phyloP scores from a whole-genome alignment of 768 basidiomycete genomes.

The Pholiota conissans region DNA sequence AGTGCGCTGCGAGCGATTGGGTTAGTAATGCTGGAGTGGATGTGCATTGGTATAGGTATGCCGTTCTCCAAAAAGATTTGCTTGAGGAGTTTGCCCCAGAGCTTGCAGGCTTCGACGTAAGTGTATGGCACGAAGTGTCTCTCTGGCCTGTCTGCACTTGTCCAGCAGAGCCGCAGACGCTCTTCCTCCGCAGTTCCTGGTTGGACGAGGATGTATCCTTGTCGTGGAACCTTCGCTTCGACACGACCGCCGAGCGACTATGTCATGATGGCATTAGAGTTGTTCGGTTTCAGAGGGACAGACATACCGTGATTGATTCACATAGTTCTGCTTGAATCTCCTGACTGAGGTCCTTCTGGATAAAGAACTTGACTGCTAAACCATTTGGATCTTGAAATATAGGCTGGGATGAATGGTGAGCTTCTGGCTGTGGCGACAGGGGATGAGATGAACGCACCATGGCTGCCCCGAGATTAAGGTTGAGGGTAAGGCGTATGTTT shows the following conservation, averaged over 20 bases:
- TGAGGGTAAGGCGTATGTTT: slow-evolving; percentile 38
- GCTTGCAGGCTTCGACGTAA: slow-evolving; percentile 83
- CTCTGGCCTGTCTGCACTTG: slow-evolving; percentile 65
- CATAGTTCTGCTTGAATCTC: slow-evolving; percentile 71
- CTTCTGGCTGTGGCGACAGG: not conserved
- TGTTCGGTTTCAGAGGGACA: not conserved
- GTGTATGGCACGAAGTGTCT: slow-evolving; percentile 80
- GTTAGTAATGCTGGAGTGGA: slow-evolving; percentile 80
- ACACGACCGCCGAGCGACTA: slow-evolving; percentile 77
- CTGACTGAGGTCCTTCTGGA: slow-evolving; percentile 74
- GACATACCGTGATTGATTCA: slow-evolving; percentile 68
- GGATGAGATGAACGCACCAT: slow-evolving; percentile 17
- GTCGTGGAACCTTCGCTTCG: slow-evolving; percentile 75
- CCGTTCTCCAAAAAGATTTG: slow-evolving; percentile 76
- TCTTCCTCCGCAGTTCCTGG: slow-evolving; percentile 69
- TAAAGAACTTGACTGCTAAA: slow-evolving; percentile 78
- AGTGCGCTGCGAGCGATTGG: slow-evolving; percentile 68
- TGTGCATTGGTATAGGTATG: slow-evolving; percentile 70
- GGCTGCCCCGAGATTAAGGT: slow-evolving; percentile 50
- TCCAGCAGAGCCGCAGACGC: slow-evolving; percentile 77
- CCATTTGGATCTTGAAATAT: slow-evolving; percentile 73
- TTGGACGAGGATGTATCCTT: slow-evolving; percentile 73
- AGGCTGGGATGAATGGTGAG: slow-evolving; percentile 38
- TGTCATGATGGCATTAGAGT: not conserved
- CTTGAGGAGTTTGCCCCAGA: slow-evolving; percentile 69